These are phyloP conservation scores for Bauhinia variegata DNA, from an alignment of 306 rosid genomes.

Conservation along the genomic window DNA sequence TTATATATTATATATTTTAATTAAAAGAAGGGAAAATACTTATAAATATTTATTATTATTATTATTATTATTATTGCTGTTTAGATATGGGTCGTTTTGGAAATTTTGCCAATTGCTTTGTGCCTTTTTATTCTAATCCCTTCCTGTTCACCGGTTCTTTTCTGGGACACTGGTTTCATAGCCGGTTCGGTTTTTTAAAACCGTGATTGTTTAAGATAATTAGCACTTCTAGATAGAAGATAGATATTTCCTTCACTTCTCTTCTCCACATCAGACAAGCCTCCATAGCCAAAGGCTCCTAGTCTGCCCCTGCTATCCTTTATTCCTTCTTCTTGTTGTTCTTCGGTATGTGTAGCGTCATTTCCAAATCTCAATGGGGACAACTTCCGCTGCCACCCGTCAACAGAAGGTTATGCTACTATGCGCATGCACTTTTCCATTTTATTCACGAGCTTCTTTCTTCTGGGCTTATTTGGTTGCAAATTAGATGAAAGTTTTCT, in stretches of 20 bases:
- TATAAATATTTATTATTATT: too few relatives aligned
- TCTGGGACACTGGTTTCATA: too few relatives aligned
- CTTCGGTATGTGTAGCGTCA: slow-evolving; percentile 40
- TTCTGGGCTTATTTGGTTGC: background rate
- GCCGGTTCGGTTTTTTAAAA: too few relatives aligned
- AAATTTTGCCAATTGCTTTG: too few relatives aligned
- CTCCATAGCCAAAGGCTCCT: background rate
- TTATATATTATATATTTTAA: too few relatives aligned
- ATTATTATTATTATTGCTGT: too few relatives aligned
- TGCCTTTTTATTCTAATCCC: too few relatives aligned
- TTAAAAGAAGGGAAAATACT: too few relatives aligned
- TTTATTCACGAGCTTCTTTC: background rate
- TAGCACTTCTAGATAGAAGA: too few relatives aligned
- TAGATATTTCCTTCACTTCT: background rate
- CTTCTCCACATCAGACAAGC: background rate
- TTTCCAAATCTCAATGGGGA: slow-evolving; percentile 44
- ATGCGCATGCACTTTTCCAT: background rate
- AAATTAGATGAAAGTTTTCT: background rate
- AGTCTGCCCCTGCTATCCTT: background rate
- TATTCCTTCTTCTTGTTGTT: background rate
- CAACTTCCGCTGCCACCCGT: slow-evolving; percentile 36
- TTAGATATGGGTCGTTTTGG: too few relatives aligned
- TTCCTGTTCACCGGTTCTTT: too few relatives aligned
- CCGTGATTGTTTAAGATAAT: background rate
- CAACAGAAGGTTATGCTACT: slow-evolving; percentile 5